These are phyloP conservation scores for Gossypioides kirkii DNA, from an alignment of 345 rosid species.

Conservation along the genomic window DNA sequence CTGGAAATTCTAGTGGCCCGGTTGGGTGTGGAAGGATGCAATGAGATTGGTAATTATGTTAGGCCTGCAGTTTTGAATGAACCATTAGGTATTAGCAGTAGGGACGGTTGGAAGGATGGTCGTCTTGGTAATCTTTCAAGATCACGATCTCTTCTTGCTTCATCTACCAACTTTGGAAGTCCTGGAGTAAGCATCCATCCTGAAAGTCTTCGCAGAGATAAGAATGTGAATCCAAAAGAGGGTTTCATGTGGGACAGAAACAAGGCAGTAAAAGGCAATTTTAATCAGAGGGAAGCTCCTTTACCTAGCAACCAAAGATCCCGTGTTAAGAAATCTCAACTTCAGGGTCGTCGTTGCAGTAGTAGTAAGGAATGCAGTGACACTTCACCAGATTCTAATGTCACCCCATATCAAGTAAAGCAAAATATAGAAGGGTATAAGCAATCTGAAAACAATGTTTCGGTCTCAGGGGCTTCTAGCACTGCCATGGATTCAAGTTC, in stretches of 20 bases:
- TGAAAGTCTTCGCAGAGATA: constrained; percentile 43
- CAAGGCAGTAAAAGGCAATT: constrained; percentile 38
- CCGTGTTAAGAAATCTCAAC: constrained; percentile 29
- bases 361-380: constrained; percentile 19
- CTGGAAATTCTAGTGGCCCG: constrained; percentile 34
- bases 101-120: constrained; percentile 92
- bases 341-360: background rate
- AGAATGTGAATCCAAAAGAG: constrained; percentile 44
- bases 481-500: constrained; percentile 27
- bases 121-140: constrained; percentile 43
- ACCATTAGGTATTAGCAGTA: constrained; percentile 93
- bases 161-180: constrained; percentile 40
- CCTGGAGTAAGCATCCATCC: constrained; percentile 33
- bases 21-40: constrained; percentile 30
- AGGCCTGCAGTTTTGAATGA: constrained; percentile 32
- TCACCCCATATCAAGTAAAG: constrained; percentile 28
- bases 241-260: constrained; percentile 40
- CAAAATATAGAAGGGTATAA: constrained; percentile 26
- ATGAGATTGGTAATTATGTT: constrained; percentile 21
- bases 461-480: constrained; percentile 35
- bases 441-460: constrained; percentile 28
- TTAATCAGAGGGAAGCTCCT: constrained; percentile 34
- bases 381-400: constrained; percentile 39
- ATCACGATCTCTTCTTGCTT: constrained; percentile 70
- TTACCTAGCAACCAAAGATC: constrained; percentile 41